Base-by-base conservation (phyloP, 2,329 filamentous ascomycete species). In the Lachnum nothofagi region DNA sequence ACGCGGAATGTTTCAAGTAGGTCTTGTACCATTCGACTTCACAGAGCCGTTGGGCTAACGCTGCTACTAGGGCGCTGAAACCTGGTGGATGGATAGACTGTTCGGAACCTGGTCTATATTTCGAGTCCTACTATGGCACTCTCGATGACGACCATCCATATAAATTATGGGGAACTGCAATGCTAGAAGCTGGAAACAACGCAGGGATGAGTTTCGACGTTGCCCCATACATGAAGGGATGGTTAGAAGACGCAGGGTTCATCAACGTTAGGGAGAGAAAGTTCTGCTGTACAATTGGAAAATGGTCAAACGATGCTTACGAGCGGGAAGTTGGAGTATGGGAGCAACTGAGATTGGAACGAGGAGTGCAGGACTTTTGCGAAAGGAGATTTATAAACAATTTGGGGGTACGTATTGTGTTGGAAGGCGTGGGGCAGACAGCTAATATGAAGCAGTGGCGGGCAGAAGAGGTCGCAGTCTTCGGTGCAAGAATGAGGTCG, bases 231-330 rank as follows among this genome's bases (percentile, higher is more conserved):
- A 50, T 53, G n/a, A 67, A 66, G 48, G 59, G 61, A 42, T 46
- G 61, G 8, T 51, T 64, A 19, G 48, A 59, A 37, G 63, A 64
- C 16, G 69, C 69, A 2, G 72, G 72, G 1, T 75, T 71, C 41
- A 60, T 68, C 16, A 68, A 74, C 42, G 61, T 74, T 4, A 56
- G 60, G 2, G 67, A 70, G 23, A 59, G 64, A 23, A 63, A 65
- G 14, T 65, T 70, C 52, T 72, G 76, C 58, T 64, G 77, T 0
- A 69, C 76, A 5, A 73, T 72, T 12, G 53, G 53, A 6, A 63
- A 66, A 1, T 79, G 76, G 76, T 66, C 74, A 0, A 68, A 64
- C 42, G 71, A 78, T 46, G 34, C 46, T 7, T 50, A 44, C 44
- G 49, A 55, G 29, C 42, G 48, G 25, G 48, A 50, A 22, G 44